Percentiles rank a stretch among this genome's conserved stretches.
Evolutionary conservation across 169 alveolate genomes (phyloP).

Genomic region (Plasmodium inui): DNA sequence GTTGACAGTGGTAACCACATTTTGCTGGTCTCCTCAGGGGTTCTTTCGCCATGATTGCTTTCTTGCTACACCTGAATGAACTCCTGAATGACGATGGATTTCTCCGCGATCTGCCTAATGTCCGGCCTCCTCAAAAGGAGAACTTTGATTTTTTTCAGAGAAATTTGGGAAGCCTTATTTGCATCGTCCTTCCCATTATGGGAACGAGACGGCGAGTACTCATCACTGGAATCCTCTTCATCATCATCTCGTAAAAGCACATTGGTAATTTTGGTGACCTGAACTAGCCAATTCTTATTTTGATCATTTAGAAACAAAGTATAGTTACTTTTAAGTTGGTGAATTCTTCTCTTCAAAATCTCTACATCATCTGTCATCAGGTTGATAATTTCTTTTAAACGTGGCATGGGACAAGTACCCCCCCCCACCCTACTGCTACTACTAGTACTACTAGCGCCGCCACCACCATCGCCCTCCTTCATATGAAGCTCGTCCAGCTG

Average conservation of each 20-base stretch:
- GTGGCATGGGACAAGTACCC: constrained; percentile 15
- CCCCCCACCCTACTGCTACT: no score
- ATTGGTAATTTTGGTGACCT: constrained; percentile 48
- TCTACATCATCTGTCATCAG: constrained; percentile 57
- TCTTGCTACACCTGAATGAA: constrained; percentile 7
- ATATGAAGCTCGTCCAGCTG: constrained; percentile 16
- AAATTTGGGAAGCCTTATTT: constrained; percentile 10
- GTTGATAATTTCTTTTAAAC: constrained; percentile 30
- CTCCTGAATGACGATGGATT: constrained; percentile 48
- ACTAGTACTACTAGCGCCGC: no score
- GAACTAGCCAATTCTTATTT: constrained; percentile 58
- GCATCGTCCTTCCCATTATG: background rate
- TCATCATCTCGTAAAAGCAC: constrained; percentile 23
- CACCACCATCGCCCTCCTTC: background rate
- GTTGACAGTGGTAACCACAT: background rate
- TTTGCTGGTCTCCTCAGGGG: background rate
- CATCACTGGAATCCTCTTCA: constrained; percentile 62
- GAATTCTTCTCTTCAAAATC: constrained; percentile 41
- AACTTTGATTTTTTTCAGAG: constrained; percentile 27
- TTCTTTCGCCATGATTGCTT: no score
- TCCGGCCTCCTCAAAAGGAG: constrained; percentile 55
- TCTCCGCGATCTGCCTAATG: constrained; percentile 17
- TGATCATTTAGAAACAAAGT: background rate
- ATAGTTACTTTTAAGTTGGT: constrained; percentile 30
- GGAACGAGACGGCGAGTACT: background rate